phyloP scores from a whole-genome alignment of 2,329 filamentous ascomycete genomes.

The Epichloe aotearoae region DNA sequence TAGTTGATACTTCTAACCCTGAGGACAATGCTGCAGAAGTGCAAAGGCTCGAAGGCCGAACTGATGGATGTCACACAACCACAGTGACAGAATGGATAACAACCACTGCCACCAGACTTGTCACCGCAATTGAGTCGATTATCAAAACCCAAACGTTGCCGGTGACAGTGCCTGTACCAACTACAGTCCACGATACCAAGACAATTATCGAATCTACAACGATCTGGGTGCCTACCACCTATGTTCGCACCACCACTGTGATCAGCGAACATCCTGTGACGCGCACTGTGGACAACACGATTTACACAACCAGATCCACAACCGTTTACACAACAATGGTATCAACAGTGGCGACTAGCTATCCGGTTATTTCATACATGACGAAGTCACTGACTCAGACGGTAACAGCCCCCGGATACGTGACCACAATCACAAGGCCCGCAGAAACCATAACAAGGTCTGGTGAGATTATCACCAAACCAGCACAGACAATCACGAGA shows the following conservation, averaged over 20 bases:
- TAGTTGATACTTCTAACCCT: not conserved
- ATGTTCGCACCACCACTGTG: conserved; percentile 5
- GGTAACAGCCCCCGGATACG: conserved; percentile 3
- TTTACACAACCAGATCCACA: conserved; percentile 5
- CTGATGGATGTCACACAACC: conserved; percentile 7
- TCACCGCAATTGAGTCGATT: conserved; percentile 6
- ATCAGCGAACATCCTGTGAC: conserved; percentile 8
- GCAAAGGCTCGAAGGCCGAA: not conserved
- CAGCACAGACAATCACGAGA: conserved; percentile 3
- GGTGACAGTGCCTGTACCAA: conserved; percentile 4
- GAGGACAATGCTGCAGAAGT: not conserved
- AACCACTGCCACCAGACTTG: conserved; percentile 7
- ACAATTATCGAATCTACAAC: conserved; percentile 7
- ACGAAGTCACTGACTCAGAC: conserved; percentile 5
- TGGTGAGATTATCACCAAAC: conserved; percentile 6
- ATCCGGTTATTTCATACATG: conserved; percentile 7
- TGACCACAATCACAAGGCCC: conserved; percentile 5
- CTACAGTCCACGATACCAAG: conserved; percentile 4
- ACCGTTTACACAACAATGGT: conserved; percentile 7
- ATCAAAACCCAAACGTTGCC: conserved; percentile 7
- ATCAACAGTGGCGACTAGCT: conserved; percentile 7
- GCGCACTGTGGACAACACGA: conserved; percentile 8
- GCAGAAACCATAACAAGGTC: conserved; percentile 2
- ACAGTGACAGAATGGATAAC: conserved; percentile 12
- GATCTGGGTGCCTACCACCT: conserved; percentile 8